These are phyloP conservation scores for Fusarium camptoceras DNA, from an alignment of 2,329 filamentous ascomycete genomes.

Conservation along the genomic window DNA sequence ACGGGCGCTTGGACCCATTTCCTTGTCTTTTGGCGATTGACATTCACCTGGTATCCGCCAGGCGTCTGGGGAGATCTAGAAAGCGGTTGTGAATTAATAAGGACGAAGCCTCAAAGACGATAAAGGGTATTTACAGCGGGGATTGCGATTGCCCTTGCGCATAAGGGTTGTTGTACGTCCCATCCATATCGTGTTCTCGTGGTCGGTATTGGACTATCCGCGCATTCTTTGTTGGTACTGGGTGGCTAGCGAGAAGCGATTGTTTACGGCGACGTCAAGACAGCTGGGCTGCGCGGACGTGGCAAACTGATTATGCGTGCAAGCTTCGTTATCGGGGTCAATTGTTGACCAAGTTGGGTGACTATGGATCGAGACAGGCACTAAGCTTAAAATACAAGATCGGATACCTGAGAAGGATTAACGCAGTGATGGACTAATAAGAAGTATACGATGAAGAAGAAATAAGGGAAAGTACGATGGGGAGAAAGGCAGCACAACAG, in stretches of 20 bases:
- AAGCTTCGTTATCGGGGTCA: slow-evolving; percentile 29
- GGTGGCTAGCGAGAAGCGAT: slow-evolving; percentile 3
- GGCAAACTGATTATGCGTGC: slow-evolving; percentile 22
- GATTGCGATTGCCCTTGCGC: slow-evolving; percentile 47
- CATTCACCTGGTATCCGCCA: slow-evolving; percentile 78
- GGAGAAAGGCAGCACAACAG: slow-evolving; percentile 4
- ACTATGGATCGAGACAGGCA: slow-evolving; percentile 22
- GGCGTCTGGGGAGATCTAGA: slow-evolving; percentile 50
- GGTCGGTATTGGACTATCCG: slow-evolving; percentile 33
- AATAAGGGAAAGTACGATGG: slow-evolving; percentile 14
- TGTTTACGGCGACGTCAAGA: slow-evolving; percentile 14
- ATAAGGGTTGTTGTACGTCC: slow-evolving; percentile 47
- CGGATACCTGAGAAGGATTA: slow-evolving; percentile 3
- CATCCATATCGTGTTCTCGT: slow-evolving; percentile 46
- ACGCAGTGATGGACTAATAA: slow-evolving; percentile 15
- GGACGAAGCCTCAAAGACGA: neutral
- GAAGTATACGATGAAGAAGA: slow-evolving; percentile 24
- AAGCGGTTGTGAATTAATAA: slow-evolving; percentile 23
- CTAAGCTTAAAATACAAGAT: slow-evolving; percentile 35
- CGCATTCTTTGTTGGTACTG: slow-evolving; percentile 40
- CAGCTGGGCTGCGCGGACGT: slow-evolving; percentile 13
- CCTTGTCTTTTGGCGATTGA: slow-evolving; percentile 88
- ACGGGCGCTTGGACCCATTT: slow-evolving; percentile 95
- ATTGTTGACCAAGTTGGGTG: slow-evolving; percentile 28
- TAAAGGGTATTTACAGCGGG: slow-evolving; percentile 42